Evolutionary conservation across 176 grass and related monocot species (phyloP).

Genomic region (Aegilops longissima): DNA sequence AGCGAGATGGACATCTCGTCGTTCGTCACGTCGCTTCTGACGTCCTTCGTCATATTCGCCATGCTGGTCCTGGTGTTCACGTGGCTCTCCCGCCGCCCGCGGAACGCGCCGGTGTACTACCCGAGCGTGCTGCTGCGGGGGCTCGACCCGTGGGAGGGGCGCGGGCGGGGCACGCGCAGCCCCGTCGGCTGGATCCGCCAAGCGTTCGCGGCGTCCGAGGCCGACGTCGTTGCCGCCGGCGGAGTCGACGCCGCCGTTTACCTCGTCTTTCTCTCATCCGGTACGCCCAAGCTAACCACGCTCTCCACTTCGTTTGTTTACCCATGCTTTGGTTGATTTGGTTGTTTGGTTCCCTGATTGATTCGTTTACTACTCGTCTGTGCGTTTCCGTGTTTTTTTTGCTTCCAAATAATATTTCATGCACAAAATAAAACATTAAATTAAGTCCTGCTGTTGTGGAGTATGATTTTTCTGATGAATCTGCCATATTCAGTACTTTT

Average conservation of each 20-base stretch:
- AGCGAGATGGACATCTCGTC: constrained; percentile 68
- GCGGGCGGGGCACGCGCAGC: constrained; percentile 46
- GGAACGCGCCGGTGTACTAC: constrained; percentile 91
- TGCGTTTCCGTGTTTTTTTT: not conserved
- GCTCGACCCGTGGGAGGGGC: constrained; percentile 61
- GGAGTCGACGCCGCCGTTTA: constrained; percentile 90
- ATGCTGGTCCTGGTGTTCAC: constrained; percentile 67
- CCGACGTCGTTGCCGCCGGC: constrained; percentile 60
- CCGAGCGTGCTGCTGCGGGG: constrained; percentile 65
- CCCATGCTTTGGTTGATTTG: not conserved
- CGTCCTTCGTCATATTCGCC: constrained; percentile 77
- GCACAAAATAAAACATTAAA: not conserved
- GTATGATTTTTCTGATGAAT: not conserved
- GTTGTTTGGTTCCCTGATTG: not conserved
- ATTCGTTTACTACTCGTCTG: not conserved
- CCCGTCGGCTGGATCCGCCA: constrained; percentile 67
- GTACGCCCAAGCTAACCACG: constrained; percentile 24
- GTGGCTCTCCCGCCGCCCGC: constrained; percentile 69
- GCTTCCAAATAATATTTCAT: not conserved
- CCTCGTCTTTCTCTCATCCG: constrained; percentile 76
- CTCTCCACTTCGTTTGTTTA: not conserved
- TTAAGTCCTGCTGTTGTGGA: not conserved
- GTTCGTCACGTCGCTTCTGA: constrained; percentile 75
- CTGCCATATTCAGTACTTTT: not conserved
- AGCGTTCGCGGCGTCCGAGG: constrained; percentile 50